A percentile compares a stretch with the other conserved stretches of the same genome.
phyloP scores from a whole-genome alignment of 2,329 filamentous ascomycete genomes.

The Bipolaris victoriae region DNA sequence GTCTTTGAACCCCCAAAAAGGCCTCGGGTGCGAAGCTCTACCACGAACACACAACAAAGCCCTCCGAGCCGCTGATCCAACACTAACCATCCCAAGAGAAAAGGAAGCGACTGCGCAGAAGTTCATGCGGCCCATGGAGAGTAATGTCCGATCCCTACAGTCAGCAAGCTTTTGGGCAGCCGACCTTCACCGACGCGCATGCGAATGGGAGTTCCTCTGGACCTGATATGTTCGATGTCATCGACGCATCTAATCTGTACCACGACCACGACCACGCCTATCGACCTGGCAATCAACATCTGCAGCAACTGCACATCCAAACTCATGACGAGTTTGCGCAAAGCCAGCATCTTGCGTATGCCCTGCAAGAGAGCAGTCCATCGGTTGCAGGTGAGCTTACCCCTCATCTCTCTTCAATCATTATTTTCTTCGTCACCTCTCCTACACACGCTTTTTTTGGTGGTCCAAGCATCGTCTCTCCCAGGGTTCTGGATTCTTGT shows the following conservation, averaged over 20 bases:
- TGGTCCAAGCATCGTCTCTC: slow-evolving; percentile 8
- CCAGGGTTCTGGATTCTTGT: slow-evolving; percentile 17
- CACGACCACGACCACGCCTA: slow-evolving; percentile 35
- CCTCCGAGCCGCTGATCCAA: slow-evolving; percentile 1
- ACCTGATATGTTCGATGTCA: slow-evolving; percentile 43
- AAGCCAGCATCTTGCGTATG: slow-evolving; percentile 25
- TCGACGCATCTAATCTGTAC: slow-evolving; percentile 38
- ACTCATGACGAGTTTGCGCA: slow-evolving; percentile 26
- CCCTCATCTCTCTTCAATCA: slow-evolving; percentile 6
- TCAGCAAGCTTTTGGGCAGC: slow-evolving; percentile 44
- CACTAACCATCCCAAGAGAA: slow-evolving; percentile 7
- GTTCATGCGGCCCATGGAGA: slow-evolving; percentile 44
- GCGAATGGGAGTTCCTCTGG: slow-evolving; percentile 50
- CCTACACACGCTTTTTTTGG: slow-evolving; percentile 4
- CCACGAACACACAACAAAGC: slow-evolving; percentile 21
- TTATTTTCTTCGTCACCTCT: slow-evolving; percentile 9
- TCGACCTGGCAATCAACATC: slow-evolving; percentile 23
- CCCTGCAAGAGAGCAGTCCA: slow-evolving; percentile 29
- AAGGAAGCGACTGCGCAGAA: slow-evolving; percentile 15
- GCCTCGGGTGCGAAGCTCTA: slow-evolving; percentile 22
- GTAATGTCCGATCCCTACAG: slow-evolving; percentile 44
- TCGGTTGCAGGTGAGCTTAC: slow-evolving; percentile 33
- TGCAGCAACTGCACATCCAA: slow-evolving; percentile 21
- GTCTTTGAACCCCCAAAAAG: slow-evolving; percentile 23
- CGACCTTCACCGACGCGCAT: slow-evolving; percentile 46